Evolutionary conservation across 2,329 filamentous ascomycete genomes (phyloP), one percentile per base, ranked within the genome.

Genomic region (Colletotrichum falcatum): DNA sequence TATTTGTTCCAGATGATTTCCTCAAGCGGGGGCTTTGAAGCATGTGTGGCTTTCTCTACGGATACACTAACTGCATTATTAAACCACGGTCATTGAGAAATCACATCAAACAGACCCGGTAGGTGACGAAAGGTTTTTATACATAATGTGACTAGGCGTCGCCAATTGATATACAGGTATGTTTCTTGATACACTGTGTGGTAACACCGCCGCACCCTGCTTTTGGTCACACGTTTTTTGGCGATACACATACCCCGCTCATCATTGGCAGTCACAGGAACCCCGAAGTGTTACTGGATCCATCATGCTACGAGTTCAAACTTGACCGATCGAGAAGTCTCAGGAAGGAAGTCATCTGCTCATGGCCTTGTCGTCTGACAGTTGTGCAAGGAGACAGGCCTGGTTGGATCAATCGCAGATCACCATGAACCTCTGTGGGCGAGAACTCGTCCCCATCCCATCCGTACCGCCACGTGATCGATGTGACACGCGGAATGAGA

Each of bases 401-500:
- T 30, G 16, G 46, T 26, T 35, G 23, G 37, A 48, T 39, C 35
- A 49, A 26, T 35, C 37, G 44, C 56, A 37, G 51, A 70, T 66
- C 53, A 16, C 46, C n/a, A n/a, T 42, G 23, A 53, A n/a, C 20
- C 23, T n/a, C 16, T 28, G 30, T 35, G 44, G 20, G 42, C 37
- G 18, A 61, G 30, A 11, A 11, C 28, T 46, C 12, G n/a, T 42
- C 51, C 16, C 35, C 42, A 49, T 42, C 16, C 35, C 42, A 49
- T 42, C 12, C 18, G 42, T 11, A 44, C 18, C 20, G 5, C 63
- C 67, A 70, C 67, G 67, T 70, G 67, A 70, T 60, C 35, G 14
- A 39, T 58, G 51, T 67, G 58, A 67, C 67, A 70, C 67, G 67
- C 63, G 67, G 58, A 70, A 53, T 35, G 42, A 35, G 54, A 55